phyloP scores from a whole-genome alignment of 2,329 filamentous ascomycete genomes.

The Magnaporthiopsis incrustans region DNA sequence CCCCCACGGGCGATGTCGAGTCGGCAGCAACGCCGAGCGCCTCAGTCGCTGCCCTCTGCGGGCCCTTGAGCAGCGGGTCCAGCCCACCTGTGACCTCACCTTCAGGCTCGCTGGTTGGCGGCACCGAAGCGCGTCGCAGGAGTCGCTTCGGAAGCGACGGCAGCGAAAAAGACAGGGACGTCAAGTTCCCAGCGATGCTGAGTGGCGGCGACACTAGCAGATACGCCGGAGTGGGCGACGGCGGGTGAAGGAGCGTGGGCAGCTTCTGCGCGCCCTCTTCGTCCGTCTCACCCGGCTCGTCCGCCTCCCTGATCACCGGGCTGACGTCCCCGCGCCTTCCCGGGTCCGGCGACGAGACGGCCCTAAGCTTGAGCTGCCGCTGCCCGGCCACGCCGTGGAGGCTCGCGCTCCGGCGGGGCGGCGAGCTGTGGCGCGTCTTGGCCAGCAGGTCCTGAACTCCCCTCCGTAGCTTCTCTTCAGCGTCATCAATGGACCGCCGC shows the following conservation, averaged over 20 bases:
- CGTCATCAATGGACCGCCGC: constrained; percentile 22
- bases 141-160: constrained; percentile 13
- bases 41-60: constrained; percentile 5
- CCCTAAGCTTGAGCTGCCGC: neutral
- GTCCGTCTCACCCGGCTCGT: constrained; percentile 12
- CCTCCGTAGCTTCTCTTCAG: constrained; percentile 38
- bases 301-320: constrained; percentile 10
- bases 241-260: constrained; percentile 25
- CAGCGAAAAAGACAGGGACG: constrained; percentile 48
- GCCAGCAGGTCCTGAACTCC: constrained; percentile 40
- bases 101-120: neutral
- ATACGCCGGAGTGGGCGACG: constrained; percentile 39
- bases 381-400: neutral
- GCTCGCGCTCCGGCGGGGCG: neutral
- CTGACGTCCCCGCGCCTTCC: constrained; percentile 8
- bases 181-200: constrained; percentile 50
- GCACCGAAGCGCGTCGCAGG: constrained; percentile 14
- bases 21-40: constrained; percentile 8
- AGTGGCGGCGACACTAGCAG: constrained; percentile 62
- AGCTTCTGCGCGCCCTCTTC: constrained; percentile 10
- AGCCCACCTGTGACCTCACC: neutral
- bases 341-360: constrained; percentile 1
- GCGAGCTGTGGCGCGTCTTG: constrained; percentile 19
- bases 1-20: neutral
- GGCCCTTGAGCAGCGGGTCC: neutral